phyloP scores from a whole-genome alignment of 2,329 filamentous ascomycete genomes.

The Pezicula carpinea region DNA sequence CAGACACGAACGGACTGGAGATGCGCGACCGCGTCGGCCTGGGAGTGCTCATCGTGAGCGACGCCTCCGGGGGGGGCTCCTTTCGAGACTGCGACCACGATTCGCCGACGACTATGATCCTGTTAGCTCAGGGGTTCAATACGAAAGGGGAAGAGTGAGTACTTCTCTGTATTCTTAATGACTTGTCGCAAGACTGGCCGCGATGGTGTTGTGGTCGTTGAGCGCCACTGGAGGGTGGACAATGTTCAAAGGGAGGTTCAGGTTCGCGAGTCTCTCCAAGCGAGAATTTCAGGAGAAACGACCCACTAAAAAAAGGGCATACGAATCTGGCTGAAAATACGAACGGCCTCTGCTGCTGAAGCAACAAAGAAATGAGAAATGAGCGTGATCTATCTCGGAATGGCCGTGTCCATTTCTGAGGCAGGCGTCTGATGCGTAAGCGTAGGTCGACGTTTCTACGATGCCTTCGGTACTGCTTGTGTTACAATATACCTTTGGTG shows the following conservation, averaged over 20 bases:
- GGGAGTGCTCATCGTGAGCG: constrained; percentile 24
- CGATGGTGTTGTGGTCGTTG: constrained; percentile 2
- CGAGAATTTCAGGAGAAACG: not conserved
- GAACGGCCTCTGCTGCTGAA: too few relatives aligned
- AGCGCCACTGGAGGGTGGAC: not conserved
- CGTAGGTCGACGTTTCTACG: too few relatives aligned
- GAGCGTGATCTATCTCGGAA: too few relatives aligned
- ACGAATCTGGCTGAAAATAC: too few relatives aligned
- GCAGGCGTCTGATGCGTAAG: too few relatives aligned
- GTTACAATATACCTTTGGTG: too few relatives aligned
- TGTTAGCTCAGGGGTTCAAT: constrained; percentile 17
- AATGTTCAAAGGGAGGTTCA: not conserved
- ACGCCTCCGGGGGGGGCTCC: constrained; percentile 13
- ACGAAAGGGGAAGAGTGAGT: constrained; percentile 4
- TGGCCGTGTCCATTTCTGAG: too few relatives aligned
- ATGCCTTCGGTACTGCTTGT: too few relatives aligned
- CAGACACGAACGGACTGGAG: constrained; percentile 21
- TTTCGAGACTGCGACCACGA: constrained; percentile 13
- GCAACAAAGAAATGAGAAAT: too few relatives aligned
- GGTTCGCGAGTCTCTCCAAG: constrained; percentile 11
- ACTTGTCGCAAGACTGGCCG: constrained; percentile 5
- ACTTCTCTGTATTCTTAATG: constrained; percentile 18
- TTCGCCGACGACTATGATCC: constrained; percentile 14
- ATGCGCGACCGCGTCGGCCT: constrained; percentile 25
- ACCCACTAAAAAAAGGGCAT: too few relatives aligned